Conservation (phyloP, 2,329 filamentous ascomycete genomes). For the Colletotrichum euphorbiae region DNA sequence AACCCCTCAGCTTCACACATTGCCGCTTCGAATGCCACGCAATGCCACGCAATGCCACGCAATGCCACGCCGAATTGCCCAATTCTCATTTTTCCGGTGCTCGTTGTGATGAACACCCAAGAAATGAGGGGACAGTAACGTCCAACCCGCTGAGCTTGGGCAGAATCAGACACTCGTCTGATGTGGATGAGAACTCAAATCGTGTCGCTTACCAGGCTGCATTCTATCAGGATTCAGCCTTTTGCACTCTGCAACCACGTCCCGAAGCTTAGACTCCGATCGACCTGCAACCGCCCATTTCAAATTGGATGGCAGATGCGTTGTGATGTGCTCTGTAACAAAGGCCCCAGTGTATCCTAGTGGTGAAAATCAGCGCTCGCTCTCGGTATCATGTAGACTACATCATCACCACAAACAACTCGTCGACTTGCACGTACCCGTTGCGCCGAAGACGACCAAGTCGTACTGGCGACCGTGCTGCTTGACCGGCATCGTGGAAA, state of each 20-base stretch:
- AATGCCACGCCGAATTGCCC: not conserved
- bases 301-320: slow-evolving; percentile 77
- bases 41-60: not conserved
- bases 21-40: not conserved
- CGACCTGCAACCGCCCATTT: slow-evolving; percentile 92
- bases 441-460: slow-evolving; percentile 68
- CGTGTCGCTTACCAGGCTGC: slow-evolving; percentile 70
- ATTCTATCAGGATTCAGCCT: slow-evolving; percentile 75
- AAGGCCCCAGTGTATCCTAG: slow-evolving; percentile 85
- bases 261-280: slow-evolving; percentile 79
- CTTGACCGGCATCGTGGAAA: slow-evolving; percentile 57
- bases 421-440: slow-evolving; percentile 54
- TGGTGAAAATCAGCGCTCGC: not conserved
- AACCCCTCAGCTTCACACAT: not conserved
- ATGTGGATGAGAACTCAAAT: slow-evolving; percentile 5
- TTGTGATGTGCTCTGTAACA: slow-evolving; percentile 79
- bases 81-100: not conserved
- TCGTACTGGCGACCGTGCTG: slow-evolving; percentile 67
- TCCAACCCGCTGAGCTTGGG: slow-evolving; percentile 2
- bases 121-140: not conserved
- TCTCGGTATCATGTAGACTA: not conserved
- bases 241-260: slow-evolving; percentile 75
- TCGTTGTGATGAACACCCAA: not conserved
- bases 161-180: slow-evolving; percentile 13
- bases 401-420: not conserved